These are phyloP conservation scores for Russula sp. DNA, from an alignment of 768 basidiomycete species.

Conservation along the genomic window DNA sequence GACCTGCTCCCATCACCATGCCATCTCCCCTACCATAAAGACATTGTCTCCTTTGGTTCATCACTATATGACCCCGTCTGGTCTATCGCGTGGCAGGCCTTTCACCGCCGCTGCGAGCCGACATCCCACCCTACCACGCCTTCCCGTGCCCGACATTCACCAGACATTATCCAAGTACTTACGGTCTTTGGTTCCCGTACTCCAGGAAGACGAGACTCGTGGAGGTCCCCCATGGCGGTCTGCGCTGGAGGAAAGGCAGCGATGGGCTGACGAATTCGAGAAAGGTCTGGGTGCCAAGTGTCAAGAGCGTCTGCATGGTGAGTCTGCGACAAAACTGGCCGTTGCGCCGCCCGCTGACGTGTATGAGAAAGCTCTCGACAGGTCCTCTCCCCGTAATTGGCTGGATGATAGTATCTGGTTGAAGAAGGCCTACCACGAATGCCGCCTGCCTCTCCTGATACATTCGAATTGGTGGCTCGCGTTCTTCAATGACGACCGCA, in stretches of 20 bases:
- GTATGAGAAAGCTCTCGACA: slow-evolving; percentile 63
- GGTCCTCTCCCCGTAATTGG: slow-evolving; percentile 83
- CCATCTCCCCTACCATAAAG: not conserved
- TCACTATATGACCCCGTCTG: slow-evolving; percentile 1
- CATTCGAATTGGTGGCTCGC: slow-evolving; percentile 98
- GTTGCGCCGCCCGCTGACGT: slow-evolving; percentile 6
- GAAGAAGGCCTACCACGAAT: slow-evolving; percentile 81
- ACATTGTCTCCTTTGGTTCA: not conserved
- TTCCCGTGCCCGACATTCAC: slow-evolving; percentile 77
- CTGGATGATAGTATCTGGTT: slow-evolving; percentile 91
- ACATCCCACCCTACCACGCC: slow-evolving; percentile 42
- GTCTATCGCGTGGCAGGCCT: not conserved
- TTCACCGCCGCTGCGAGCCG: not conserved
- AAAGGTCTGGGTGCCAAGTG: slow-evolving; percentile 57
- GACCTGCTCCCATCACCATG: slow-evolving; percentile 5
- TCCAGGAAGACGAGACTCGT: slow-evolving; percentile 63
- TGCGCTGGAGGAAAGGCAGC: slow-evolving; percentile 46
- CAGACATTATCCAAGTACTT: slow-evolving; percentile 74
- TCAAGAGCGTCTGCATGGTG: slow-evolving; percentile 71
- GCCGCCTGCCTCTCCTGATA: slow-evolving; percentile 75
- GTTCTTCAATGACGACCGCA: slow-evolving; percentile 62
- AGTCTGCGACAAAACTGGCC: slow-evolving; percentile 13
- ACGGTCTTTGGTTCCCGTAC: slow-evolving; percentile 66
- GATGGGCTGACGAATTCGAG: slow-evolving; percentile 64
- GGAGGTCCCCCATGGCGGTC: slow-evolving; percentile 45